These are phyloP conservation scores for Ogataea neopini DNA, from an alignment of 805 yeast genomes.

Conservation along the genomic window DNA sequence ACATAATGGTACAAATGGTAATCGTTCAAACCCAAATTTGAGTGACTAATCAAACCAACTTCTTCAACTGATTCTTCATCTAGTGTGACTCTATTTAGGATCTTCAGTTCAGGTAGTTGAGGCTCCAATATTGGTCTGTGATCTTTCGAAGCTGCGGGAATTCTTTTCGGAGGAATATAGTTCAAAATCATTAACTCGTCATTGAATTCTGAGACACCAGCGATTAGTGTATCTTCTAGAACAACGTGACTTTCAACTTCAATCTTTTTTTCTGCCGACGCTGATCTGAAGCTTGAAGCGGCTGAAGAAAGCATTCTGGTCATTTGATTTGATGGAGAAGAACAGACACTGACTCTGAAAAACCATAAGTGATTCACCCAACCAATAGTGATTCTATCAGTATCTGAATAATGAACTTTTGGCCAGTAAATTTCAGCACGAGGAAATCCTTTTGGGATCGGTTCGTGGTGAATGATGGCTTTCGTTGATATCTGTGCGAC, in stretches of 20 bases:
- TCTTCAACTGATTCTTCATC: slow-evolving; percentile 80
- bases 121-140: slow-evolving; percentile 23
- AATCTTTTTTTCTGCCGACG: slow-evolving; percentile 40
- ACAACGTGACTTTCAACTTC: slow-evolving; percentile 50
- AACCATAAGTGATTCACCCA: slow-evolving; percentile 87
- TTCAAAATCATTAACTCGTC: slow-evolving; percentile 65
- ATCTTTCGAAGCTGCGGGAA: not conserved
- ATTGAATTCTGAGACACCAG: slow-evolving; percentile 77
- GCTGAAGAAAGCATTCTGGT: slow-evolving; percentile 52
- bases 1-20: slow-evolving; percentile 62
- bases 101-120: slow-evolving; percentile 70
- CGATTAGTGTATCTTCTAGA: slow-evolving; percentile 54
- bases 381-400: slow-evolving; percentile 68
- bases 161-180: slow-evolving; percentile 42
- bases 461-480: slow-evolving; percentile 49
- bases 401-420: slow-evolving; percentile 62
- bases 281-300: slow-evolving; percentile 50
- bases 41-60: slow-evolving; percentile 58
- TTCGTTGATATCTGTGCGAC: slow-evolving; percentile 59
- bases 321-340: slow-evolving; percentile 20
- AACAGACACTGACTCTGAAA: slow-evolving; percentile 21
- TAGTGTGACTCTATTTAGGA: slow-evolving; percentile 64
- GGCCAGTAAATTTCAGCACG: slow-evolving; percentile 88
- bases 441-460: slow-evolving; percentile 55
- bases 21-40: slow-evolving; percentile 74